Evolutionary conservation across 2,329 filamentous ascomycete species (phyloP), one percentile per base, ranked within the genome.

Genomic region (Ambrosiella cleistominuta): DNA sequence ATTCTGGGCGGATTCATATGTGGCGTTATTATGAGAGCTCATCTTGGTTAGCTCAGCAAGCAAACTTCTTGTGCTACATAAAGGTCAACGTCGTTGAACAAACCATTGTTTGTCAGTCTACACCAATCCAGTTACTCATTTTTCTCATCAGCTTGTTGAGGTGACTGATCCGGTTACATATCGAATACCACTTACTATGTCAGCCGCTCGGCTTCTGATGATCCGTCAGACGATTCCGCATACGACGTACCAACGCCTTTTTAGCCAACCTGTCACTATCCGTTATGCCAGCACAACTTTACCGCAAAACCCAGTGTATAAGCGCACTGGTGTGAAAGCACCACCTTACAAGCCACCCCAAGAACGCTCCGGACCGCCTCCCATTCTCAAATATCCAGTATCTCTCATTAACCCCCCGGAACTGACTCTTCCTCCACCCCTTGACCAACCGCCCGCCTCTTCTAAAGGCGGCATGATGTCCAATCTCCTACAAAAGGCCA

Each of bases 381-480:
- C 38, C n/a, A 27, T 42, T 11, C 52, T 54, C 7, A 15, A 49
- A n/a, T 60, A 60, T 36, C 59, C 59, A 7, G 39, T 37, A 27
- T 60, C 56, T 9, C 56, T 47, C 11, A 45, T 89, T 64, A 94
- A 95, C 71, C 84, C 86, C 0, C 86, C 88, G 0, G 66, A 72
- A 8, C 80, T 81, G 52, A 93, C 88, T 0, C 82, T 85, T 19
- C 86, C 90, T 0, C 81, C 87, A 0, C 75, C 78, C 0, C 75
- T 95, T 62, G 68, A 74, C 49, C 72, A 87, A 1, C 87, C 87
- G 9, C 3, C 27, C 27, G 27, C 27, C 27, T 27, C 27, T 27
- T 27, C 27, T 27, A 47, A 8, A 47, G n/a, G n/a, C 15, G 13
- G n/a, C 3, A 67, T 69, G 4, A 66, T 74, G 17, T 65, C 69